Conservation (phyloP, 2,329 filamentous ascomycete genomes). For the Fusarium succisae region DNA sequence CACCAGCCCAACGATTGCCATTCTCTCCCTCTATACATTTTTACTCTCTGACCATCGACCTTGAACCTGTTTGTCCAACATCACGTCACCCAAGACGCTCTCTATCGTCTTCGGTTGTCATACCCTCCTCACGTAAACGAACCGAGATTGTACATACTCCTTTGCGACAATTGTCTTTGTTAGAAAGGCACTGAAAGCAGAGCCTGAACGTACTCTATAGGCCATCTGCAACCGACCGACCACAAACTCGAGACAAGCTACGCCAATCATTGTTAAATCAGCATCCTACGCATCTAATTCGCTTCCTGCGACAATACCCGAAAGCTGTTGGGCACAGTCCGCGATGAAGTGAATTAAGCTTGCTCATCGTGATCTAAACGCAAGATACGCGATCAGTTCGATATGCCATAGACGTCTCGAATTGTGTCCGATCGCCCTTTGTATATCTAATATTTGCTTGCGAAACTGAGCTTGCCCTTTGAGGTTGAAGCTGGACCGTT, state of each 20-base stretch:
- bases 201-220: background rate
- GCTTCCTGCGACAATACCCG: conserved; percentile 20
- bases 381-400: conserved; percentile 16
- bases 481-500: background rate
- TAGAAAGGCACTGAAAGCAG: background rate
- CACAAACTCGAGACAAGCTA: conserved; percentile 6
- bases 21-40: background rate
- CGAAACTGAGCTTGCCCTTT: background rate
- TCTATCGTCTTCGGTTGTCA: background rate
- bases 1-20: background rate
- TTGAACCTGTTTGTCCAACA: background rate
- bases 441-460: background rate
- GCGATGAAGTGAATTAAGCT: conserved; percentile 32
- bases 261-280: conserved; percentile 9
- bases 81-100: background rate
- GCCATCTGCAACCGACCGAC: background rate
- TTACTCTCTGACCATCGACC: background rate
- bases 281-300: conserved; percentile 14
- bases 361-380: conserved; percentile 16
- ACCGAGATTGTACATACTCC: conserved; percentile 3
- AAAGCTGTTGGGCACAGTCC: conserved; percentile 7
- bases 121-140: background rate
- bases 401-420: conserved; percentile 15
- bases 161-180: conserved; percentile 8
- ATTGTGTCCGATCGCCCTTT: background rate